Conservation (phyloP, 202 grass and related monocot species). For the Eragrostis tef region DNA sequence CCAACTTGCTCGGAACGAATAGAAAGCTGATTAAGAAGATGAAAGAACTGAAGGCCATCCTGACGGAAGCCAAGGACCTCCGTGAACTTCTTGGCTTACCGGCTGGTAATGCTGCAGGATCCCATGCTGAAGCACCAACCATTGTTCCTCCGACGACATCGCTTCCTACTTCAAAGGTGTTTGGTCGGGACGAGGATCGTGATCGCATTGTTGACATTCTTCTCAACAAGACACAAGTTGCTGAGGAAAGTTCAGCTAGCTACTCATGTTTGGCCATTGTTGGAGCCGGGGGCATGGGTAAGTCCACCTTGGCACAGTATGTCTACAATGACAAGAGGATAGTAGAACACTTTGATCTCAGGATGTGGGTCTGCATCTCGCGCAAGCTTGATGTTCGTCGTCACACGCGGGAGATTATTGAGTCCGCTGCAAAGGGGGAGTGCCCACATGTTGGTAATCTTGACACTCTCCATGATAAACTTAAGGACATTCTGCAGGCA, state of each 20-base stretch:
- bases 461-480: conserved; percentile 33
- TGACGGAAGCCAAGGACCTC: not conserved
- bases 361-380: conserved; percentile 49
- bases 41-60: no score
- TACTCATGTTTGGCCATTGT: conserved; percentile 36
- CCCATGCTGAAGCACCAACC: not conserved
- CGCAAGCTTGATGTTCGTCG: conserved; percentile 35
- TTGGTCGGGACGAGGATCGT: conserved; percentile 16
- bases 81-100: conserved; percentile 2
- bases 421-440: conserved; percentile 23
- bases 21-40: no score
- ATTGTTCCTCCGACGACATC: not conserved
- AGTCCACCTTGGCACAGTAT: conserved; percentile 48
- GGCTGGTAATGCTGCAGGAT: not conserved
- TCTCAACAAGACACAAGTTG: not conserved
- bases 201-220: conserved; percentile 23
- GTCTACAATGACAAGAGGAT: conserved; percentile 35
- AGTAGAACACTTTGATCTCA: conserved; percentile 29
- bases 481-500: conserved; percentile 21
- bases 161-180: not conserved
- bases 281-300: conserved; percentile 10
- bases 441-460: conserved; percentile 22
- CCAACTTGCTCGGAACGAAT: not conserved
- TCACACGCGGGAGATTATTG: conserved; percentile 47
- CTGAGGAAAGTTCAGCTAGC: not conserved